A percentile compares a stretch with the other conserved stretches of the same genome.
Evolutionary conservation across 2,329 filamentous ascomycete species (phyloP).

Genomic region (Fusarium paranaense): DNA sequence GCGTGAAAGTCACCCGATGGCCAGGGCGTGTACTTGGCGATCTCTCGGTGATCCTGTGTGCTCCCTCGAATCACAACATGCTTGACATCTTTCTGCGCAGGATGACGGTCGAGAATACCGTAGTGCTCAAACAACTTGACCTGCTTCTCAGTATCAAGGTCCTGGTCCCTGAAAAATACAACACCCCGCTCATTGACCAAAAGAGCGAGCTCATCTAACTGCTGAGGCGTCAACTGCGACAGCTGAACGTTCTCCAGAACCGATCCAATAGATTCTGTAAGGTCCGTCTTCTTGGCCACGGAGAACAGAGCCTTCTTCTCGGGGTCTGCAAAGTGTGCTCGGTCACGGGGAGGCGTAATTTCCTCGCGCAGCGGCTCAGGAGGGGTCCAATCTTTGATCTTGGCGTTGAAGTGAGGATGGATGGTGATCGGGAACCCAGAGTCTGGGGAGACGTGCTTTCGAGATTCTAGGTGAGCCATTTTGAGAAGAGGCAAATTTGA

Average conservation of each 20-base stretch:
- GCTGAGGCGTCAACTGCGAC: constrained; percentile 55
- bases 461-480: constrained; percentile 53
- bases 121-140: constrained; percentile 61
- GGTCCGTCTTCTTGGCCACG: constrained; percentile 51
- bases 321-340: constrained; percentile 57
- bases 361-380: constrained; percentile 7
- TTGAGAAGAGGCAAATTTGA: not conserved
- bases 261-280: constrained; percentile 59
- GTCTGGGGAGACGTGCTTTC: constrained; percentile 61
- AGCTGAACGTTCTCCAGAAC: constrained; percentile 56
- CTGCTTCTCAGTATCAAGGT: constrained; percentile 55
- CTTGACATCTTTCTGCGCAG: constrained; percentile 52
- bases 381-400: constrained; percentile 49
- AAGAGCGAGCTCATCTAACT: constrained; percentile 63
- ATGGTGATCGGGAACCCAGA: constrained; percentile 59
- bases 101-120: constrained; percentile 60
- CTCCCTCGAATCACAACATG: constrained; percentile 60
- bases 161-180: constrained; percentile 61
- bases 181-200: constrained; percentile 60
- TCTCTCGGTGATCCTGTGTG: constrained; percentile 57
- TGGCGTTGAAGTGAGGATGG: constrained; percentile 60
- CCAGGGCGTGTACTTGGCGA: constrained; percentile 55
- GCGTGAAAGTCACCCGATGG: constrained; percentile 56
- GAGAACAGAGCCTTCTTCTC: constrained; percentile 57
- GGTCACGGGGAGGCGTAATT: constrained; percentile 37